Percentiles rank a stretch among this genome's conserved stretches.
Evolutionary conservation across 2,329 filamentous ascomycete genomes (phyloP).

Genomic region (Pseudogymnoascus sp.): DNA sequence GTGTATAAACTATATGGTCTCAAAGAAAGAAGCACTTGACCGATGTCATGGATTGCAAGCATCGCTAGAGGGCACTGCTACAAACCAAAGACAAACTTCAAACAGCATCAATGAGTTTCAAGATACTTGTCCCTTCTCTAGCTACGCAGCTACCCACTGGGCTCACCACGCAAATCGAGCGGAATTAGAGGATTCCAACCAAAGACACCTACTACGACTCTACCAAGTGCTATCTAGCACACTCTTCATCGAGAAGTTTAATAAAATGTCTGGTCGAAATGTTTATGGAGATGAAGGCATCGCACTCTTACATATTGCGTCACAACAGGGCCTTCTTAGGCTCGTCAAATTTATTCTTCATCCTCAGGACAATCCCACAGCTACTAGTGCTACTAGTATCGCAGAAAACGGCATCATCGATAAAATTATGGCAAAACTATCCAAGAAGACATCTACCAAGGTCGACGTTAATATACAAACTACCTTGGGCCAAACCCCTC

Average conservation of each 20-base stretch:
- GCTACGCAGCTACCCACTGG: background rate
- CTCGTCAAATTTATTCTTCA: background rate
- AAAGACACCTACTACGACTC: background rate
- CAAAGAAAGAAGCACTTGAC: background rate
- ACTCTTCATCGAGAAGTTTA: background rate
- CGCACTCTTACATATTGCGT: background rate
- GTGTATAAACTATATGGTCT: background rate
- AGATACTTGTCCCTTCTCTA: background rate
- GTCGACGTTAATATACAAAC: too few species aligned
- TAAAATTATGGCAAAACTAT: too few species aligned
- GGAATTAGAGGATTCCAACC: background rate
- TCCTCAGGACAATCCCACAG: too few species aligned
- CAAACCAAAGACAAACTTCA: too few species aligned
- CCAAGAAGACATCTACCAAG: background rate
- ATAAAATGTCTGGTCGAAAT: background rate
- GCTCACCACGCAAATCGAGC: background rate
- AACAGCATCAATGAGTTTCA: background rate
- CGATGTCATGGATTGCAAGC: too few species aligned
- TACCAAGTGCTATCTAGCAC: background rate
- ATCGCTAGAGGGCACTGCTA: too few species aligned
- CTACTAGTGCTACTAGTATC: too few species aligned
- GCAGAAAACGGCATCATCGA: too few species aligned
- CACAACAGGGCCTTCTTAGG: background rate
- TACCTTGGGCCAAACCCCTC: too few species aligned
- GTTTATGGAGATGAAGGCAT: background rate